Base-by-base conservation (phyloP, 2,329 filamentous ascomycete genomes). In the Hypomyces perniciosus region DNA sequence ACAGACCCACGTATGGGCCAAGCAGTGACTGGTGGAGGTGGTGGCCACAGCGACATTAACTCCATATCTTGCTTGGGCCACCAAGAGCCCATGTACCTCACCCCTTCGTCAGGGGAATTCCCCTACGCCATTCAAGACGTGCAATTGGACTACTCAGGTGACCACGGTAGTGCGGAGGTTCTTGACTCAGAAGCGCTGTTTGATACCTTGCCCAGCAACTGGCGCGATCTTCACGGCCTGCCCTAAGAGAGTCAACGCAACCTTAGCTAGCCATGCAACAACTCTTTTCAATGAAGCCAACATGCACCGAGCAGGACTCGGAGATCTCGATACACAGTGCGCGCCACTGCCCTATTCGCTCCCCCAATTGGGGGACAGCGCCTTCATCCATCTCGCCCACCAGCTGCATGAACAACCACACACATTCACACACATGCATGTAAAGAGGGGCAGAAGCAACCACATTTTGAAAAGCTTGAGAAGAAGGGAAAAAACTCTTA, bases 111-210 rank as follows among this genome's bases (percentile, higher is more conserved):
- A 37, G 53, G 55, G 48, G 54, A 56, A 39, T 64, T 59, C 41
- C 62, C 62, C 10, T 64, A 60, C 35, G 54, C 49, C 37, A 50
- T 63, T 51, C 55, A 48, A 49, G 61, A 64, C 42, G 56, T 64
- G 52, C 59, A 60, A 41, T 54, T 59, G 41, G 55, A 60, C 55
- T 65, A 61, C 57, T 54, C 56, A 41, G 55, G 56, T 44, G 52
- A 54, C 4, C 46, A 40, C 42, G 40, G 31, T 27, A 35, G 35
- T 33, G 30, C 29, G 12, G 47, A 51, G 10, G 30, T 51, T 41
- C 20, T 30, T 39, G 51, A 38, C 13, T 33, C 44, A 20, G 40
- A 34, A 40, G 42, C 38, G 38, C 42, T 44, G n/a, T 46, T 46
- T 35, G 39, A 44, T 29, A 27, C 42, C n/a, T n/a, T 53, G 33